These are phyloP conservation scores for Blastocystis sp. DNA, from an alignment of 352 stramenopile species.

Conservation along the genomic window DNA sequence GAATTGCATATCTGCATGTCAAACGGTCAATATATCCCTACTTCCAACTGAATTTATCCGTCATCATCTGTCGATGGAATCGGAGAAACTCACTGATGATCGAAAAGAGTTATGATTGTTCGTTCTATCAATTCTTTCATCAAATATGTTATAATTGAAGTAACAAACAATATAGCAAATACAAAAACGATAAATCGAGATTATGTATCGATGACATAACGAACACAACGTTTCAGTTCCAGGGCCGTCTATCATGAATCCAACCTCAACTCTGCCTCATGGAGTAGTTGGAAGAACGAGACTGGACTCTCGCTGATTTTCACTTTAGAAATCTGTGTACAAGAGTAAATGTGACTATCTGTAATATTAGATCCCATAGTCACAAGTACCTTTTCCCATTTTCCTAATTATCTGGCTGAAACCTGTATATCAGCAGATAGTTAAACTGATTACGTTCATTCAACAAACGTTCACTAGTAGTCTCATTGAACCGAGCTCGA, in stretches of 20 bases:
- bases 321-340: neutral
- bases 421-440: neutral
- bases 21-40: neutral
- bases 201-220: too few species aligned
- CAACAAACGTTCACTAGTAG: neutral
- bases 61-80: neutral
- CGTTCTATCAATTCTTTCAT: too few species aligned
- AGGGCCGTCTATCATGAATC: too few species aligned
- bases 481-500: neutral
- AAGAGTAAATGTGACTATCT: neutral
- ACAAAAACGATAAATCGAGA: too few species aligned
- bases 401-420: neutral
- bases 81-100: too few species aligned
- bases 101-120: too few species aligned
- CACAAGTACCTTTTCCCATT: neutral
- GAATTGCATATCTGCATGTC: neutral
- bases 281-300: too few species aligned
- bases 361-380: neutral
- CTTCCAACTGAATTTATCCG: neutral
- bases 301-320: neutral
- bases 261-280: too few species aligned
- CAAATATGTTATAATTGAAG: too few species aligned
- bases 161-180: too few species aligned
- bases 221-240: too few species aligned
- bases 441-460: neutral